Conservation (phyloP, 495 filamentous ascomycete genomes). For the Daldinia decipiens region DNA sequence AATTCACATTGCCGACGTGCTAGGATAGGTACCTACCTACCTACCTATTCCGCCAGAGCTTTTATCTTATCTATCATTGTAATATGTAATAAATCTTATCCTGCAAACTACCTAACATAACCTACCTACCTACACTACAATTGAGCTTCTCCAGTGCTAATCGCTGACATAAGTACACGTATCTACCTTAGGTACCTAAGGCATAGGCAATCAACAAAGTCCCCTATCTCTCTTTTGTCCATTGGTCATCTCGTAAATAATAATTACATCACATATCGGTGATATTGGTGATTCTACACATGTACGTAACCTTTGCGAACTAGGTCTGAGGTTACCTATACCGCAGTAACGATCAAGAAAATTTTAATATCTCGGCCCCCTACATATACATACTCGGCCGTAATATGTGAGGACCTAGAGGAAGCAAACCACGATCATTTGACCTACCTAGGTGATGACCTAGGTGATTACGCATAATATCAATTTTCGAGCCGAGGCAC, state of each 20-base stretch:
- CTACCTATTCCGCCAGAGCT: constrained; percentile 9
- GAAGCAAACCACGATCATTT: neutral
- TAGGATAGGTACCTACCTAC: no score
- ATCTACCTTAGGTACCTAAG: no score
- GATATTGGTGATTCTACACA: neutral
- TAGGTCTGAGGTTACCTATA: neutral
- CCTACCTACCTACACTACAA: no score
- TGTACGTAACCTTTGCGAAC: neutral
- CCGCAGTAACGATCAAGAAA: neutral
- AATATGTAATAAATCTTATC: neutral
- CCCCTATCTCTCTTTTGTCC: neutral
- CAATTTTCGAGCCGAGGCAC: constrained; percentile 21
- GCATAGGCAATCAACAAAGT: constrained; percentile 4
- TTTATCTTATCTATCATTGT: constrained; percentile 24
- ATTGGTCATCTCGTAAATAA: neutral
- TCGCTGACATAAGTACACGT: neutral
- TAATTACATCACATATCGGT: neutral
- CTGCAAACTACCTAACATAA: no score
- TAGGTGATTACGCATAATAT: neutral
- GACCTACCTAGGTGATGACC: neutral
- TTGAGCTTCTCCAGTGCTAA: neutral
- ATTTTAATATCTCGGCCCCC: neutral
- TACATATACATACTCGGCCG: constrained; percentile 12
- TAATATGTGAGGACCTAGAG: neutral
- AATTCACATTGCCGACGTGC: constrained; percentile 34